A percentile compares a stretch with the other conserved stretches of the same genome.
phyloP scores from a whole-genome alignment of 176 grass and related monocot genomes.

The Sorghum bicolor region DNA sequence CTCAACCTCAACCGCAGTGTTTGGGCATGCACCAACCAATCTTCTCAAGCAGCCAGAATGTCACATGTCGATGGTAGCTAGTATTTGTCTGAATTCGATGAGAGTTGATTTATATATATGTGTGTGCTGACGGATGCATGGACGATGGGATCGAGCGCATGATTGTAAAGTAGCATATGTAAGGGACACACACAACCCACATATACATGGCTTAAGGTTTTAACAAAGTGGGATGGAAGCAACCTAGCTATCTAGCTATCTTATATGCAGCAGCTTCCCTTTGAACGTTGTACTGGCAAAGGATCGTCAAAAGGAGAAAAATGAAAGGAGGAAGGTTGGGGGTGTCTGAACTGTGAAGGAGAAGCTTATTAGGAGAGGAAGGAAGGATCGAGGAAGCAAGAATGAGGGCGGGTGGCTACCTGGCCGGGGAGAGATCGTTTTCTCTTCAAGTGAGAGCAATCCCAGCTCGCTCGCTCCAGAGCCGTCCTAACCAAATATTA shows the following conservation, averaged over 20 bases:
- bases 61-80: conserved; percentile 31
- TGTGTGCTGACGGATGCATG: conserved; percentile 1
- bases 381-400: not conserved
- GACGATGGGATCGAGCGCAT: not conserved
- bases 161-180: conserved; percentile 33
- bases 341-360: not conserved
- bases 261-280: not conserved
- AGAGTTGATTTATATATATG: conserved; percentile 5
- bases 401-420: not conserved
- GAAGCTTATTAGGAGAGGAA: not conserved
- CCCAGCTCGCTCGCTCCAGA: not conserved
- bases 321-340: not conserved
- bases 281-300: not conserved
- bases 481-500: conserved; percentile 28
- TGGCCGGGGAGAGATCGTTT: conserved; percentile 32
- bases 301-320: conserved; percentile 4
- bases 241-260: conserved; percentile 1
- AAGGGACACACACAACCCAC: conserved; percentile 5
- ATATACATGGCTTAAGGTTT: conserved; percentile 33
- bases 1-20: conserved; percentile 8
- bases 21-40: conserved; percentile 37
- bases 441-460: conserved; percentile 56
- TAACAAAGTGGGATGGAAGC: conserved; percentile 55
- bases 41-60: conserved; percentile 29
- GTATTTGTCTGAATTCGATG: conserved; percentile 25